Evolutionary conservation across 1,139 yeast species (phyloP), one percentile per base, ranked within the genome.

Genomic region (Yamadazyma diddensiae): DNA sequence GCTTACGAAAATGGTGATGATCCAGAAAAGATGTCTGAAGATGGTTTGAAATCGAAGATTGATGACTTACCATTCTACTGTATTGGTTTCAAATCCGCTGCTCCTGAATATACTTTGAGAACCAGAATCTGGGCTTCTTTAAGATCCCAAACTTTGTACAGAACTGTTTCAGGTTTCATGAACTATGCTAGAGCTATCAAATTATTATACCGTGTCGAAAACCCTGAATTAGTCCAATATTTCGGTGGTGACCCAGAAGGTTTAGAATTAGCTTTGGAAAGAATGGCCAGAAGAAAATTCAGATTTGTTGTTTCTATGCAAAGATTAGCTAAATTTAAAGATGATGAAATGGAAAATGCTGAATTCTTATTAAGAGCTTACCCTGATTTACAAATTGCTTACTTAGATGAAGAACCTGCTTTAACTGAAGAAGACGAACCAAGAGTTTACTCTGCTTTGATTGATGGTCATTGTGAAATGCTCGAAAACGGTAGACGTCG

Each of bases 101-200:
- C 98, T 46, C 98, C 98, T 35, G 98, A 92, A 66, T 92, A 92
- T 65, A 92, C 97, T 44, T 73, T 92, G 59, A 85, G 98, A 73
- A 92, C 98, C 9, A 82, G 98, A 74, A 92, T 92, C 54, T 92
- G 98, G 98, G 98, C 98, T 32, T 92, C 98, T 30, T 79, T 92
- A 57, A 85, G 97, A 67, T 92, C 97, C 33, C 98, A 92, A 73
- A 92, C 98, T 32, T 73, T 92, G 63, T 92, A 92, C 73, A 87
- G 98, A 73, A 92, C 98, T 46, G 96, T 92, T 39, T 88, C 97
- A 45, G 98, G 98, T 60, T 92, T 92, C 73, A 92, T 92, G 98
- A 92, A 92, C 68, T 92, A 92, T 61, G 94, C 97, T 18, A 85
- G 97, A 71, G 98, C 98, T 38, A 90, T 92, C 59, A 92, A 92